Conservation (phyloP, 371 early-diverging fungal genomes). For the Syncephalastrum monosporum region DNA sequence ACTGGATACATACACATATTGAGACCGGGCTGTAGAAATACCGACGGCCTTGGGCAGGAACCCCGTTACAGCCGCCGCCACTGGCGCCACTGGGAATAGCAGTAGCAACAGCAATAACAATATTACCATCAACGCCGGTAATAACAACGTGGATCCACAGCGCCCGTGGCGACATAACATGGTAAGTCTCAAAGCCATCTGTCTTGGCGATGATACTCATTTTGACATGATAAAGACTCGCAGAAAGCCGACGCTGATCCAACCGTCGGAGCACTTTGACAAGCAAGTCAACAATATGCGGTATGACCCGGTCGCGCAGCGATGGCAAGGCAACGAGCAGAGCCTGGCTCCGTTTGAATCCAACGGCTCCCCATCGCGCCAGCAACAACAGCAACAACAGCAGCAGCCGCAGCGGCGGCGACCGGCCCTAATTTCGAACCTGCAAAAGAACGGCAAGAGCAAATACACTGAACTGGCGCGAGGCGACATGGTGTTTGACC, state of each 20-base stretch:
- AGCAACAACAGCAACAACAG: neutral
- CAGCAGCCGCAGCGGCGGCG: slow-evolving; percentile 5
- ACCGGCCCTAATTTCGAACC: slow-evolving; percentile 23
- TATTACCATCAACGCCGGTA: neutral
- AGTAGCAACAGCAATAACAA: too few relatives aligned
- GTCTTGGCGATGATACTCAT: neutral
- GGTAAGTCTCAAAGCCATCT: slow-evolving; percentile 10
- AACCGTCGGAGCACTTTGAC: slow-evolving; percentile 16
- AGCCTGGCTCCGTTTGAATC: slow-evolving; percentile 18
- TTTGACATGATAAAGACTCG: slow-evolving; percentile 10
- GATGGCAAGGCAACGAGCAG: slow-evolving; percentile 42
- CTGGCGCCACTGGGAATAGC: too few relatives aligned
- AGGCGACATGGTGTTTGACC: slow-evolving; percentile 25
- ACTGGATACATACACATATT: too few relatives aligned
- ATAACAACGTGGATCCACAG: slow-evolving; percentile 13
- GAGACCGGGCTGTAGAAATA: too few relatives aligned
- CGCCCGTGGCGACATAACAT: slow-evolving; percentile 33
- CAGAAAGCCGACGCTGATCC: slow-evolving; percentile 26
- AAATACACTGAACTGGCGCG: slow-evolving; percentile 13
- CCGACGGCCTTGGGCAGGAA: too few relatives aligned
- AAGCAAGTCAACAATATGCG: slow-evolving; percentile 35
- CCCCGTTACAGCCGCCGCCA: neutral
- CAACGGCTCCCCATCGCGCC: too few relatives aligned
- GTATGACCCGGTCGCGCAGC: slow-evolving; percentile 19
- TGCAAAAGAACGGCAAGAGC: slow-evolving; percentile 11